Conservation (phyloP, 805 yeast genomes). For the Myxozyma udenii region DNA sequence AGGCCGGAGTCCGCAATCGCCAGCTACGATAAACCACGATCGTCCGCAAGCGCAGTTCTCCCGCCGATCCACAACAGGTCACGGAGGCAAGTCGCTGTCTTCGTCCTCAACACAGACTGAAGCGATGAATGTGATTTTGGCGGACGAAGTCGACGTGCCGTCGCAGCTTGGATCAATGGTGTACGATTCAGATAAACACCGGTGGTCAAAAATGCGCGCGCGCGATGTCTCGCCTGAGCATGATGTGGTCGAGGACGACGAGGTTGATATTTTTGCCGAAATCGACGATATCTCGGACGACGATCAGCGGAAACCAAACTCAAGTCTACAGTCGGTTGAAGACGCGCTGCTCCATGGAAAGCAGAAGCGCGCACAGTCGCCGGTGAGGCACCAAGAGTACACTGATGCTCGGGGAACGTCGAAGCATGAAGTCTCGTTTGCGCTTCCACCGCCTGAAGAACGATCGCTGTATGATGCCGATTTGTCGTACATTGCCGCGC, state of each 20-base stretch:
- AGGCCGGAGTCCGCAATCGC: slow-evolving; percentile 15
- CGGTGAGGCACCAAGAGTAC: slow-evolving; percentile 8
- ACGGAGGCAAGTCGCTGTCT: no score
- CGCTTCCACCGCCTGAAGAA: slow-evolving; percentile 2
- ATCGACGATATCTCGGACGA: slow-evolving; percentile 30
- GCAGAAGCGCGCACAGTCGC: slow-evolving; percentile 7
- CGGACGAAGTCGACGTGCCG: slow-evolving; percentile 21
- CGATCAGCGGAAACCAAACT: background rate
- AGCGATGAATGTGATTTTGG: slow-evolving; percentile 24
- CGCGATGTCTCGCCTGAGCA: background rate
- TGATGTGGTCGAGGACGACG: slow-evolving; percentile 12
- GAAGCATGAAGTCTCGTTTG: slow-evolving; percentile 18
- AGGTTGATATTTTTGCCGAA: slow-evolving; percentile 33
- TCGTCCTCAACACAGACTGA: slow-evolving; percentile 6
- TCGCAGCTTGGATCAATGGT: slow-evolving; percentile 30
- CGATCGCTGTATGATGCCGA: slow-evolving; percentile 23
- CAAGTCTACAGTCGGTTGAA: slow-evolving; percentile 19
- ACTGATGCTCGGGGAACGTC: background rate
- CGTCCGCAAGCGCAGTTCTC: no score
- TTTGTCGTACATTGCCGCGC: slow-evolving; percentile 26
- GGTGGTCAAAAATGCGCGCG: slow-evolving; percentile 30
- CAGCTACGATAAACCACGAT: no score
- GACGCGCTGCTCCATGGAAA: slow-evolving; percentile 4
- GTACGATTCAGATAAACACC: slow-evolving; percentile 26
- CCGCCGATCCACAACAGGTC: background rate